Evolutionary conservation across 2,329 filamentous ascomycete species (phyloP), one percentile per base, ranked within the genome.

Genomic region (Cordyceps pruinosa): DNA sequence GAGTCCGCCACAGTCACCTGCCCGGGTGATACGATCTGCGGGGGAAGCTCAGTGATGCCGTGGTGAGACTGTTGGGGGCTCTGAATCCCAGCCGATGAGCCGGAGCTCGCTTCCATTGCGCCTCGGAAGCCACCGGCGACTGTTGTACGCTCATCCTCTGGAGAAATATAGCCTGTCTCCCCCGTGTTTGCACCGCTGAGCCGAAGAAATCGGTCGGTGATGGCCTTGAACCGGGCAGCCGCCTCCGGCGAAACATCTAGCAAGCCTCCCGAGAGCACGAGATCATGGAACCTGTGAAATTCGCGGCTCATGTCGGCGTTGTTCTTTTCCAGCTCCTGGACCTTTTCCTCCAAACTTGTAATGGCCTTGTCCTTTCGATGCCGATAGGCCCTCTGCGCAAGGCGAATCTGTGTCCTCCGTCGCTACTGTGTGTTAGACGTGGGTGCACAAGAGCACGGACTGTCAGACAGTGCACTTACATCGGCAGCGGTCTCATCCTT

Each of bases 321-420:
- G 23, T 81, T 83, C 15, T 79, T 77, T 58, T 86, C 82, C n/a
- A 95, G 79, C 25, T 82, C 78, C 55, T 84, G 75, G 26, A 93
- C 88, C 60, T 86, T 80, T 55, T 82, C 79, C 66, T 90, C 86
- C 12, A 96, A 77, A 1, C 82, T 83, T 28, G 83, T 80, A 57
- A 96, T 93, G 5, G 88, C 88, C 23, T 81, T 86, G 67, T 96
- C 91, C 71, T 96, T 96, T 52, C 91, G 85, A 65, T 88, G 84
- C 17, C 91, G 84, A 67, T 96, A 96, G 1, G 90, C 90, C 62
- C 90, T 79, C 69, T 96, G 91, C 2, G 91, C 91, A 56, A 93
- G 80, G 25, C 91, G 85, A 61, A 96, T 94, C 68, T 96, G 91
- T 5, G 89, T 93, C 56, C 91, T 83, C 53, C 91, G 87, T 60